Evolutionary conservation across 2,329 filamentous ascomycete genomes (phyloP).

Genomic region (Hansfordia pulvinata): DNA sequence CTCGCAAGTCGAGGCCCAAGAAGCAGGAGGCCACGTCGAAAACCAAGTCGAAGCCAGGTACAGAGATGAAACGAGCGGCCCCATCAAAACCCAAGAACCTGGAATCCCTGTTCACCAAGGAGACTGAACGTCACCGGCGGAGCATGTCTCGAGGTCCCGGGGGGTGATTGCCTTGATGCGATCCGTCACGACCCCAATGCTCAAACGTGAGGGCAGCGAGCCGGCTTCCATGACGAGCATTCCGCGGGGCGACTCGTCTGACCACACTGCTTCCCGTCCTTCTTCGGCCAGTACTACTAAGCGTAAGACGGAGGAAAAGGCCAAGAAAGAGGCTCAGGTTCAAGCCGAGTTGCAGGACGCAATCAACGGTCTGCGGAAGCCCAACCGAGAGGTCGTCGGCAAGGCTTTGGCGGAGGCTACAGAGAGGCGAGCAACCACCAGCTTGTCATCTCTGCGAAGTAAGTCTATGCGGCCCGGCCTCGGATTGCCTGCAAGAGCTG

Average conservation of each 20-base stretch:
- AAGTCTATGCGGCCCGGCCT: constrained; percentile 13
- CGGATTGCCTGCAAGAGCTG: constrained; percentile 10
- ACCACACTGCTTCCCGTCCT: constrained; percentile 22
- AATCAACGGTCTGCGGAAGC: constrained; percentile 60
- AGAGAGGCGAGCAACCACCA: constrained; percentile 41
- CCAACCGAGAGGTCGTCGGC: constrained; percentile 58
- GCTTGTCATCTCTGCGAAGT: constrained; percentile 34
- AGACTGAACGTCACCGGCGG: constrained; percentile 35
- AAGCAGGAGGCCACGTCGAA: constrained; percentile 26
- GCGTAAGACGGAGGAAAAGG: constrained; percentile 34
- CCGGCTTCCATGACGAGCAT: constrained; percentile 33
- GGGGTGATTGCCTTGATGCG: constrained; percentile 51
- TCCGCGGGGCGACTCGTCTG: constrained; percentile 25
- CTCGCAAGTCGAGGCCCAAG: constrained; percentile 35
- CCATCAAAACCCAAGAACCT: constrained; percentile 33
- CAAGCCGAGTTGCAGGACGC: constrained; percentile 61
- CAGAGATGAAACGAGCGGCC: constrained; percentile 32
- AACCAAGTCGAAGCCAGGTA: constrained; percentile 34
- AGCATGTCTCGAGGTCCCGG: constrained; percentile 43
- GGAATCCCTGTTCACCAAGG: constrained; percentile 46
- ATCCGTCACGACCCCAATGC: constrained; percentile 49
- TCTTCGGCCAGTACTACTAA: constrained; percentile 28
- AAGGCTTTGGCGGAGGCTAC: constrained; percentile 54
- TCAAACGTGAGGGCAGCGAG: constrained; percentile 61
- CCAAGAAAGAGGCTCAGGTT: constrained; percentile 51